Evolutionary conservation across 2,329 filamentous ascomycete species (phyloP), one percentile per base, ranked within the genome.

Genomic region (Berkeleyomyces basicola): DNA sequence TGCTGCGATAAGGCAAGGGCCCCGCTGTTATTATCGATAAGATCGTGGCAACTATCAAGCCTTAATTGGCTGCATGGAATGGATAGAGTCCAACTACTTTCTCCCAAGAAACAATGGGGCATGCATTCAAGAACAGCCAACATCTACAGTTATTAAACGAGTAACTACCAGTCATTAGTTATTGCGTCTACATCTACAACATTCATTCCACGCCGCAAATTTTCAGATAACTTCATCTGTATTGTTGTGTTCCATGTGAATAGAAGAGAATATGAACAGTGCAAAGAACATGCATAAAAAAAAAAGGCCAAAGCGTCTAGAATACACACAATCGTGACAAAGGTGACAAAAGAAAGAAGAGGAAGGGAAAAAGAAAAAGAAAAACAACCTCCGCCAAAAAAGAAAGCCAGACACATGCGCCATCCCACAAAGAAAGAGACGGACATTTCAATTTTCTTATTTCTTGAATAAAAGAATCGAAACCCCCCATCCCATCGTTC

Each of bases 1-100:
- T 36, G 61, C 39, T 55, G 63, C 66, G 64, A 63, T 65, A 44
- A 64, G 64, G 58, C 23, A 66, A 61, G 58, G 63, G 66, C 62
- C 65, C 63, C 51, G 51, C 51, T 55, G 2, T 55, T 55, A 57
- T 66, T 66, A 65, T 65, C 64, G 59, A 65, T 65, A 65, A 62
- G 59, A 63, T 65, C 59, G 49, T 61, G 6, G 43, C 2, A 3
- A 46, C 23, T 23, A 2, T 11, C 10, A 5, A n/a, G 11, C 2
- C 9, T n/a, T 46, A 46, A 3, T 1, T 5, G 43, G 43, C 43
- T 46, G 43, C 43, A 16, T n/a, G 4, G 14, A n/a, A n/a, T 46
- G 4, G 3, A 3, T 46, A 7, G 3, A n/a, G 7, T 11, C 4
- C 43, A 46, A n/a, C 43, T 46, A 14, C 0, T 1, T 55, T 55